Base-by-base conservation (phyloP, 805 yeast genomes). In the Metschnikowia borealis region DNA sequence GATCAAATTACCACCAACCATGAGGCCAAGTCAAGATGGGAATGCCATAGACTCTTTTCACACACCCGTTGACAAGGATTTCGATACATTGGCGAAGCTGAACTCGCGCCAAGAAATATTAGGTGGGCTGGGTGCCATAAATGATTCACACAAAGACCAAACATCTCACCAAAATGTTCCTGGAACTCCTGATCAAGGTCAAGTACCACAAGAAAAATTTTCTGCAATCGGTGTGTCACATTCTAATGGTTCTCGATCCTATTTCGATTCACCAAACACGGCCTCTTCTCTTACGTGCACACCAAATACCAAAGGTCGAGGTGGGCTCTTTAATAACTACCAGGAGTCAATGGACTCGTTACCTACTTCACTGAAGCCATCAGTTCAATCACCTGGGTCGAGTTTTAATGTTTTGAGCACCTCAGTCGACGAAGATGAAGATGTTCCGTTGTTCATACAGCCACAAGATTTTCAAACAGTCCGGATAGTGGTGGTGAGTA, bases 391-490 rank as follows among this genome's bases (percentile, higher is more conserved):
- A 23, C 46, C 46, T 15, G 50, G 55, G 2, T 52, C 60, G 2
- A 54, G 59, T 26, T 60, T 61, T 44, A 53, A 54, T 14, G 55
- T 59, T 4, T 38, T 59, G 13, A 44, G 44, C 5, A 47, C 58
- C 1, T 54, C 54, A 31, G 69, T 52, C 51, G 60, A 42, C 50
- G 65, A 66, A 17, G 74, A 68, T 10, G 70, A 70, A 3, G 81
- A 79, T 38, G 70, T 73, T 6, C 69, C 77, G 1, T 64, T 83
- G 33, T 81, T 82, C 57, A 76, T 83, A 14, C 80, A 81, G 56
- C 87, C 88, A 0, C 75, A 71, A 17, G 85, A 83, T 21, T 72
- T 83, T 51, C 70, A 72, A 15, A 79, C 84, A 0, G 71, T 83
- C 15, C 64, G 66, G 35, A 70, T 84, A 3, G 69, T 68, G 14